These are phyloP conservation scores for Brassica hybrid DNA, from an alignment of 441 rosid genomes.

Conservation along the genomic window DNA sequence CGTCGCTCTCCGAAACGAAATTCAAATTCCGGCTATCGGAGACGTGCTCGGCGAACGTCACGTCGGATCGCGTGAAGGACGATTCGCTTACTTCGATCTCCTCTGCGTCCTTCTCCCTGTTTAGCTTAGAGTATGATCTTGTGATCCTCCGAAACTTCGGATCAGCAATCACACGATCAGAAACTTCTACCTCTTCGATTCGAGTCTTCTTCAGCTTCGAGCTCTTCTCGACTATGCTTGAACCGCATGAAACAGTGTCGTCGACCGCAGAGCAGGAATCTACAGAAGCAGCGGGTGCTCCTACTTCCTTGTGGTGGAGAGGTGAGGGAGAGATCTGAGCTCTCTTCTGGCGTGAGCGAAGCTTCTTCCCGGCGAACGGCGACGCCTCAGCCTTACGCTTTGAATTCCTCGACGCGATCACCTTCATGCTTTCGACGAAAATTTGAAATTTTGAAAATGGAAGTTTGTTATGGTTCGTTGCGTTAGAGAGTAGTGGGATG, in stretches of 20 bases:
- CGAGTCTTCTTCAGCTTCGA: slow-evolving; percentile 36
- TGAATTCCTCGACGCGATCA: slow-evolving; percentile 37
- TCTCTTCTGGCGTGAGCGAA: slow-evolving; percentile 55
- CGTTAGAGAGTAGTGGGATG: slow-evolving; percentile 31
- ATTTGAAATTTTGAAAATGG: slow-evolving; percentile 35
- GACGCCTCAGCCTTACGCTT: slow-evolving; percentile 40
- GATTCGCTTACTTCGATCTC: slow-evolving; percentile 64
- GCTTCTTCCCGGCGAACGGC: slow-evolving; percentile 54
- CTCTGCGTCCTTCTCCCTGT: slow-evolving; percentile 35
- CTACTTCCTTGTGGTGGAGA: slow-evolving; percentile 12
- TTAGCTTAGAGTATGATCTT: slow-evolving; percentile 54
- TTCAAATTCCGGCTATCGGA: slow-evolving; percentile 44
- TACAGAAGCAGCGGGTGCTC: slow-evolving; percentile 42
- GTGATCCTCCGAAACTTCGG: slow-evolving; percentile 56
- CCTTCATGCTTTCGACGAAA: slow-evolving; percentile 41
- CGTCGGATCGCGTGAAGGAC: slow-evolving; percentile 47
- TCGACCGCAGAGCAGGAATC: slow-evolving; percentile 54
- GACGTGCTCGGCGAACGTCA: slow-evolving; percentile 49
- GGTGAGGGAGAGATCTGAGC: slow-evolving; percentile 53
- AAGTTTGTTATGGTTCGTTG: slow-evolving; percentile 25
- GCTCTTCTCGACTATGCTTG: slow-evolving; percentile 48
- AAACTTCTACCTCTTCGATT: slow-evolving; percentile 35
- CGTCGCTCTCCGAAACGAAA: slow-evolving; percentile 47
- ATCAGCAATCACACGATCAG: slow-evolving; percentile 33
- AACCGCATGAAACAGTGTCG: slow-evolving; percentile 52